Evolutionary conservation across 202 grass and related monocot genomes (phyloP).

Genomic region (Carex sylvatica): DNA sequence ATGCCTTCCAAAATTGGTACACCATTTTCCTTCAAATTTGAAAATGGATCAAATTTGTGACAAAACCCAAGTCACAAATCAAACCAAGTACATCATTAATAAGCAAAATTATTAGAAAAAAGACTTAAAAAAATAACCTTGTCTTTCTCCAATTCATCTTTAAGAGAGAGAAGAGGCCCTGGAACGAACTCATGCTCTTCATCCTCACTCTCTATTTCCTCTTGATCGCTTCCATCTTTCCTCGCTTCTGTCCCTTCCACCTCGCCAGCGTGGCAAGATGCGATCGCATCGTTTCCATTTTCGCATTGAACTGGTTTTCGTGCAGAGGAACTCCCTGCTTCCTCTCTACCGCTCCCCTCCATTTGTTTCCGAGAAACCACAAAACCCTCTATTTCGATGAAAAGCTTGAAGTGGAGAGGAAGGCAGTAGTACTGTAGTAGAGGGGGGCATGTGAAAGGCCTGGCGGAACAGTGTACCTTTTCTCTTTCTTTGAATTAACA

Average conservation of each 20-base stretch:
- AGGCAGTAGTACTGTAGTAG: not conserved
- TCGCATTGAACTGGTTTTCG: not conserved
- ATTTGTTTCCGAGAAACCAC: not conserved
- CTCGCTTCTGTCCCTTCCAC: constrained; percentile 3
- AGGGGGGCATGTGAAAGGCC: not conserved
- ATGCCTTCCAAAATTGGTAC: not conserved
- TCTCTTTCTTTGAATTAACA: not conserved
- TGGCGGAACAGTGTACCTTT: not conserved
- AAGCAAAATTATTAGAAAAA: not conserved
- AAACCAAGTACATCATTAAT: not conserved
- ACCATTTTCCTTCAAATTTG: not conserved
- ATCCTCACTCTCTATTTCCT: constrained; percentile 6
- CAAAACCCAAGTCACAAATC: not conserved
- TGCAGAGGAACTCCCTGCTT: constrained; percentile 25
- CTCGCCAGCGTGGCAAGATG: not conserved
- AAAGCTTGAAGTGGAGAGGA: not conserved
- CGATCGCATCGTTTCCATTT: constrained; percentile 6
- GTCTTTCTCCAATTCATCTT: constrained; percentile 50
- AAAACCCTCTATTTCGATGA: not conserved
- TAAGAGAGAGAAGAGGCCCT: constrained; percentile 40
- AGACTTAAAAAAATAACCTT: constrained; percentile 23
- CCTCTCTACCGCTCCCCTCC: not conserved
- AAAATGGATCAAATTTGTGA: not conserved
- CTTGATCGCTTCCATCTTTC: constrained; percentile 24
- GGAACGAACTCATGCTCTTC: constrained; percentile 34